These are phyloP conservation scores for Geranium brycei DNA, from an alignment of 345 rosid species.

Conservation along the genomic window DNA sequence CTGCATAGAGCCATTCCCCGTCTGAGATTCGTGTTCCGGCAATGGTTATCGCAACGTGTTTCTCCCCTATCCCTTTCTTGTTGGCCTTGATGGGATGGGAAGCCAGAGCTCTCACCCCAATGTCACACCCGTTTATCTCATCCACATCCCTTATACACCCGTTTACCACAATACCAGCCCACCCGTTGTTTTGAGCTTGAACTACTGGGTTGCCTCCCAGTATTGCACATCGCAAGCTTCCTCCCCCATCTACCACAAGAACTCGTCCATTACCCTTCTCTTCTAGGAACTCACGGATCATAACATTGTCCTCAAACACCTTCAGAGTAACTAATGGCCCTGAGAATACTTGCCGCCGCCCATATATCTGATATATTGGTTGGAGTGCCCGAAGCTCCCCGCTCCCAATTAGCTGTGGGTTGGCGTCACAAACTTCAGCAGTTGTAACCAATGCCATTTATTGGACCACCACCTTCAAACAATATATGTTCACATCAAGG, in stretches of 20 bases:
- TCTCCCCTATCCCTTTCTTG: constrained; percentile 74
- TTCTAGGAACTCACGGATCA: constrained; percentile 60
- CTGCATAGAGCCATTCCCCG: constrained; percentile 85
- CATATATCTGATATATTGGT: constrained; percentile 62
- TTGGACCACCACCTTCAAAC: background rate
- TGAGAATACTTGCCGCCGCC: constrained; percentile 48
- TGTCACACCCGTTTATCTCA: constrained; percentile 61
- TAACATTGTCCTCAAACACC: constrained; percentile 78
- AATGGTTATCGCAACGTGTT: constrained; percentile 39
- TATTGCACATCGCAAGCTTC: constrained; percentile 76
- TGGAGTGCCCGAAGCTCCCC: constrained; percentile 62
- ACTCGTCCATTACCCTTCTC: constrained; percentile 71
- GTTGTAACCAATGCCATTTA: constrained; percentile 53
- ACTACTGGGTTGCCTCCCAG: constrained; percentile 69
- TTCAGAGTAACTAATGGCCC: constrained; percentile 69
- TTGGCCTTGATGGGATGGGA: constrained; percentile 64
- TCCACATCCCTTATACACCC: constrained; percentile 82
- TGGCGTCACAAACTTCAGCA: constrained; percentile 78
- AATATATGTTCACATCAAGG: too few relatives aligned
- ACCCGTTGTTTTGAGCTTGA: constrained; percentile 70
- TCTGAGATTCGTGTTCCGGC: constrained; percentile 51
- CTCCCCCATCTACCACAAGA: constrained; percentile 77
- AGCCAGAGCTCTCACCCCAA: constrained; percentile 73
- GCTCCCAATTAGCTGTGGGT: constrained; percentile 35
- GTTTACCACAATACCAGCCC: constrained; percentile 65